Evolutionary conservation across 2,329 filamentous ascomycete genomes (phyloP).

Genomic region (Thermothelomyces thermophilus): DNA sequence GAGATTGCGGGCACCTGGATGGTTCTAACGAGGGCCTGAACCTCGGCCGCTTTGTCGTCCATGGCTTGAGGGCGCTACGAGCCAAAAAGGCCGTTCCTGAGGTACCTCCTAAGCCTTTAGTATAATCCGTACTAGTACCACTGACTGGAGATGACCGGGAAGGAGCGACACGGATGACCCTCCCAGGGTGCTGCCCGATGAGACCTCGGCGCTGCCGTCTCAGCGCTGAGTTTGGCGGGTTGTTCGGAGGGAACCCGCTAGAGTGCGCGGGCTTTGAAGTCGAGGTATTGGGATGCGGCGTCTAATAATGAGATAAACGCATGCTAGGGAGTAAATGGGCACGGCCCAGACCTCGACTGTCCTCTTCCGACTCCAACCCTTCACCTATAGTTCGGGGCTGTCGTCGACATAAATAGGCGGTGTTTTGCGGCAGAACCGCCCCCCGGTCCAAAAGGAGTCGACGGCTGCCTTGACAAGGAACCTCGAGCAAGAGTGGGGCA

Average conservation of each 20-base stretch:
- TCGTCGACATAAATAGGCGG: conserved; percentile 24
- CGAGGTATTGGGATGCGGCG: no score
- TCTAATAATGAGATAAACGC: not conserved
- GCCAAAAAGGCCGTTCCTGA: not conserved
- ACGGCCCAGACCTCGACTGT: not conserved
- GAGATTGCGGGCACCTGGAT: conserved; percentile 41
- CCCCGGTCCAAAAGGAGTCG: conserved; percentile 2
- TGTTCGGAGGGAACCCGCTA: not conserved
- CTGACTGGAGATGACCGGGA: not conserved
- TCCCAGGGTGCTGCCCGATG: conserved; percentile 1
- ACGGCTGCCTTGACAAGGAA: conserved; percentile 6
- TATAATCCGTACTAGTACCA: not conserved
- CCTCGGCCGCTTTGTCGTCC: conserved; percentile 32
- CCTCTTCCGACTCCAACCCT: not conserved
- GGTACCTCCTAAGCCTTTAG: not conserved
- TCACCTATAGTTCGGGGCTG: conserved; percentile 4
- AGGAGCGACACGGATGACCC: conserved; percentile 5
- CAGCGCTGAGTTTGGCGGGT: conserved; percentile 1
- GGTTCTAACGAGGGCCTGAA: conserved; percentile 39
- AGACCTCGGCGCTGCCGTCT: not conserved
- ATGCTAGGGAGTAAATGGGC: not conserved
- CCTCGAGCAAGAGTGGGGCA: not conserved
- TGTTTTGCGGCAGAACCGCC: conserved; percentile 19
- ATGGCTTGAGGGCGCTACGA: conserved; percentile 5
- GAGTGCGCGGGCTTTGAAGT: not conserved